These are phyloP conservation scores for Aristolochia californica DNA, from an alignment of 164 flowering plant genomes.

Conservation along the genomic window DNA sequence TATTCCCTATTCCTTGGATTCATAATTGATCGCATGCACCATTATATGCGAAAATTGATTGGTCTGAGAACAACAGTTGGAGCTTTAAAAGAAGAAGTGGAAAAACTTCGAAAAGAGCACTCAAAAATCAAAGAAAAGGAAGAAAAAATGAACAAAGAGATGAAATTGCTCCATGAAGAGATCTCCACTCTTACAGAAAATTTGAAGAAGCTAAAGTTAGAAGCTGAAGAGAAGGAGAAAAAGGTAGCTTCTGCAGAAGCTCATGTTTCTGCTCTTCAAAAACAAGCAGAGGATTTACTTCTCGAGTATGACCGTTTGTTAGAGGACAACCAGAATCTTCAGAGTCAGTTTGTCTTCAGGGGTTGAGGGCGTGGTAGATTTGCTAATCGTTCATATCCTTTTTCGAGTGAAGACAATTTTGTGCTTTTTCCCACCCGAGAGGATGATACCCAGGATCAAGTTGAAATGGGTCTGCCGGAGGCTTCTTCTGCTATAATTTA, in stretches of 20 bases:
- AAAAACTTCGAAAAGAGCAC: slow-evolving; percentile 49
- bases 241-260: slow-evolving; percentile 59
- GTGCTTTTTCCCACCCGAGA: too few relatives aligned
- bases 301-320: slow-evolving; percentile 83
- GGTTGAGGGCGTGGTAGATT: slow-evolving; percentile 12
- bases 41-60: slow-evolving; percentile 53
- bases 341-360: slow-evolving; percentile 38
- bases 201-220: slow-evolving; percentile 52
- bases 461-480: too few relatives aligned
- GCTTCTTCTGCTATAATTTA: too few relatives aligned
- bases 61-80: slow-evolving; percentile 35
- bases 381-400: too few relatives aligned
- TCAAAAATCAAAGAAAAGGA: slow-evolving; percentile 50
- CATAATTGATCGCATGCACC: slow-evolving; percentile 75
- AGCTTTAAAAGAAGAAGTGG: slow-evolving; percentile 50
- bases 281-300: slow-evolving; percentile 80
- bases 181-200: slow-evolving; percentile 32
- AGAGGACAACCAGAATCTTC: slow-evolving; percentile 90
- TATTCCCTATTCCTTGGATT: slow-evolving; percentile 78
- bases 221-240: slow-evolving; percentile 62
- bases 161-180: slow-evolving; percentile 43
- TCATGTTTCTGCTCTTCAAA: slow-evolving; percentile 73
- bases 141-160: slow-evolving; percentile 48
- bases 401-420: too few relatives aligned
- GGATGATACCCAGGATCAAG: too few relatives aligned